Conservation (phyloP, 148 eudicot species). For the Cornus florida region DNA sequence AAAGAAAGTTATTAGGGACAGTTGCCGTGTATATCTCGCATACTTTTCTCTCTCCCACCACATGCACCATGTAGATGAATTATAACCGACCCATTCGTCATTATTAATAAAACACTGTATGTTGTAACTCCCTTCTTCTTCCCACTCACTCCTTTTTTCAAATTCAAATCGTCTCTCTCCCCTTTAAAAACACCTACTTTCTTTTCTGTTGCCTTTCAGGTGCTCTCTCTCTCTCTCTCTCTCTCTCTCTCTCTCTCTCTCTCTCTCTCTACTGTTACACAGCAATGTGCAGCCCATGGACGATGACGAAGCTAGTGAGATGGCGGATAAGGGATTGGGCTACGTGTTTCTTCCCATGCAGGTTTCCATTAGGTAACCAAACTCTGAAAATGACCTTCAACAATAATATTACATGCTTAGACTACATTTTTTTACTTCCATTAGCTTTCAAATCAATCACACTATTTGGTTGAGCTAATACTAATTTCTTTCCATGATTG, state of each 20-base stretch:
- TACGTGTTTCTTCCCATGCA: constrained; percentile 26
- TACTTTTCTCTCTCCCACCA: too few species aligned
- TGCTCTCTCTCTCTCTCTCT: constrained; percentile 4
- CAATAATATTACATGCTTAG: not conserved
- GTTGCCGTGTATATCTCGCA: too few species aligned
- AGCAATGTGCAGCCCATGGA: constrained; percentile 24
- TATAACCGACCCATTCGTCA: not conserved
- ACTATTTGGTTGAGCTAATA: not conserved
- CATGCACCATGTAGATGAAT: not conserved
- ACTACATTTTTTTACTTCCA: not conserved
- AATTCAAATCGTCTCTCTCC: constrained; percentile 15
- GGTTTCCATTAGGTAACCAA: constrained; percentile 28
- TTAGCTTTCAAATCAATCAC: too few species aligned
- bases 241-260: too few species aligned
- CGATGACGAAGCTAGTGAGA: constrained; percentile 2
- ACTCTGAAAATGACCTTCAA: not conserved
- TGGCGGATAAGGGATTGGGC: constrained; percentile 18
- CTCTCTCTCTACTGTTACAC: not conserved
- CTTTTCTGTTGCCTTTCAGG: not conserved
- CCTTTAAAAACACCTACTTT: not conserved
- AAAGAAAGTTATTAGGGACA: too few species aligned
- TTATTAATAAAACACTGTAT: constrained; percentile 4
- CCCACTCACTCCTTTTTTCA: constrained; percentile 8
- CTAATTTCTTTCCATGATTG: not conserved
- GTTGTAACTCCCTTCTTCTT: not conserved